Percentiles rank a stretch among this genome's conserved stretches.
phyloP scores from a whole-genome alignment of 2,329 filamentous ascomycete genomes.

The Fusarium neocosmosporiellum region DNA sequence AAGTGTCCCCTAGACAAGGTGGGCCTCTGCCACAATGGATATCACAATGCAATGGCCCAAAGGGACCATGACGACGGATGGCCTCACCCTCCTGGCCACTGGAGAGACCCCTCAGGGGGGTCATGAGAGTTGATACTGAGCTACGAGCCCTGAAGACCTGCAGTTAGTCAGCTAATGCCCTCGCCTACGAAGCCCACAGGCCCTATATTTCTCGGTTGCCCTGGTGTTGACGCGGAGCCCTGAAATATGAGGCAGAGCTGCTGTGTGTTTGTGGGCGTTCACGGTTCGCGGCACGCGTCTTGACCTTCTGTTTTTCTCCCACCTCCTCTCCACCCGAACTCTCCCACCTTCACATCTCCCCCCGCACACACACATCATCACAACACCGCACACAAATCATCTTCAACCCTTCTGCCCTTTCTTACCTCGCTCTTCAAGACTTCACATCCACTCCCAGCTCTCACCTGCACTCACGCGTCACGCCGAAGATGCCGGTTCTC shows the following conservation, averaged over 20 bases:
- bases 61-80: not conserved
- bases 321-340: not conserved
- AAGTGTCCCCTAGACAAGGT: not conserved
- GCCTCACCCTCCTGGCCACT: not conserved
- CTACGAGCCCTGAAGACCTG: not conserved
- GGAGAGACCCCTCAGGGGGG: not conserved
- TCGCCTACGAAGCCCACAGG: not conserved
- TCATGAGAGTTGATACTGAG: not conserved
- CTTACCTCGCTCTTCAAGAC: not conserved
- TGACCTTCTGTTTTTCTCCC: not conserved
- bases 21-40: not conserved
- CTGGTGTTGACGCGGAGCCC: not conserved
- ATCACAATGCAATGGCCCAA: not conserved
- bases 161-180: not conserved
- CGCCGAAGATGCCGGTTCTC: not conserved
- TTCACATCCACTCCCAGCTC: not conserved
- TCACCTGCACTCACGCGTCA: not conserved
- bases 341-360: not conserved
- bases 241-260: not conserved
- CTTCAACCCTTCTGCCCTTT: not conserved
- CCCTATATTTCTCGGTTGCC: not conserved
- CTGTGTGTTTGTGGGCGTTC: conserved; percentile 1
- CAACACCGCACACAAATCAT: not conserved
- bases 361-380: not conserved
- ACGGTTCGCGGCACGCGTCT: not conserved